Evolutionary conservation across 805 yeast genomes (phyloP), one percentile per base, ranked within the genome.

Genomic region (Yarrowia keelungensis): DNA sequence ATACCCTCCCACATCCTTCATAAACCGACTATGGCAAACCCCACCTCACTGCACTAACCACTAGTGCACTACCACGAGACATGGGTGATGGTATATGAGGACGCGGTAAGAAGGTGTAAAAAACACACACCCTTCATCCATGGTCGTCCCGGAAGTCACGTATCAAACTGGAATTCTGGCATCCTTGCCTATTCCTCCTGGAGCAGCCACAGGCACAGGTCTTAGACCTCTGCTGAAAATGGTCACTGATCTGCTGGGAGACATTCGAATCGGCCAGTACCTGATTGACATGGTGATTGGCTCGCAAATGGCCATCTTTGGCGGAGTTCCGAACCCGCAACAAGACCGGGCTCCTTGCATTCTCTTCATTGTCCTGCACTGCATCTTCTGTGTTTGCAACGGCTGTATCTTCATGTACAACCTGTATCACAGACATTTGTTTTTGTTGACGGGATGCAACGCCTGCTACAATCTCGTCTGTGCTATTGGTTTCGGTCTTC

Each of bases 321-420:
- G 93, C 8, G 85, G 85, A 5, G 89, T 88, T 73, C 91, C 92
- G 1, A 73, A 73, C 38, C 58, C 54, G 15, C 75, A 73, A 8
- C 61, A 54, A 41, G 94, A 89, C 76, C 75, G 81, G 14, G 91
- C 86, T 2, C 92, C 92, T 2, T 79, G 84, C 69, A 85, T 85
- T 1, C 75, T 89, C 0, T 88, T 89, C 72, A 74, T 82, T 2
- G 89, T 83, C 0, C 77, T 84, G 1, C 89, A 86, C 71, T 76
- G 79, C 14, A 69, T 88, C 2, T 72, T 89, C 41, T 72, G 79
- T 49, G 22, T 85, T 1, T 82, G 81, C 0, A 88, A 87, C 71
- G 66, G 80, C 4, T 71, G 70, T 22, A 79, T 89, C 14, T 88
- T 86, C 72, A 39, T 76, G 11, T 76, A 81, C 54, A 86, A 89